A percentile compares a stretch with the other conserved stretches of the same genome.
Conservation (phyloP, 805 yeast species). For the Candida easanensis region DNA sequence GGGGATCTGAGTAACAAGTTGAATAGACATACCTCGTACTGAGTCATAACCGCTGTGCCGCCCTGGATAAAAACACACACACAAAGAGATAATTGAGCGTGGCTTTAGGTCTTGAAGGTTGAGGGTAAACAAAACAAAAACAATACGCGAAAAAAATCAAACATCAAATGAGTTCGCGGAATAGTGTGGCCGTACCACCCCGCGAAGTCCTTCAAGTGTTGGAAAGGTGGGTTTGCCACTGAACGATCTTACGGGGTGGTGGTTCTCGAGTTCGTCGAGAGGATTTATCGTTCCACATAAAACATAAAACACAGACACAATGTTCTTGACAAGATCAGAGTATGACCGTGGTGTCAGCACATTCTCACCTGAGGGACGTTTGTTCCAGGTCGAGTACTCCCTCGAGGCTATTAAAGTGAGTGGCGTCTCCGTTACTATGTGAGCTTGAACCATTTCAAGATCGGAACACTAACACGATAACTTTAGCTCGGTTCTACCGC, state of each 20-base stretch:
- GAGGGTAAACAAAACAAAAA: not conserved
- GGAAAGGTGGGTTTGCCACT: not conserved
- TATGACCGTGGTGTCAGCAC: constrained; percentile 99
- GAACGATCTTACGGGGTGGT: too few relatives aligned
- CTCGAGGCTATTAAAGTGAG: constrained; percentile 89
- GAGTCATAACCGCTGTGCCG: not conserved
- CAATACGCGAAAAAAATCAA: not conserved
- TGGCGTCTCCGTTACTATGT: not conserved
- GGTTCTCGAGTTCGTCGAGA: too few relatives aligned
- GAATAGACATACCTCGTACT: not conserved
- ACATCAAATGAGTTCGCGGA: constrained; percentile 9
- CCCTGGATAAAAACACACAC: too few relatives aligned
- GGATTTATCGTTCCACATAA: not conserved
- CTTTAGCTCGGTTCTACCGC: constrained; percentile 85
- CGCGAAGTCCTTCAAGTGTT: constrained; percentile 2
- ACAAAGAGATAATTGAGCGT: too few relatives aligned
- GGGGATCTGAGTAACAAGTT: not conserved
- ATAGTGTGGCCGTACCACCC: not conserved
- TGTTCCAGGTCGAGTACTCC: constrained; percentile 97
- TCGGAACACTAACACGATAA: too few relatives aligned
- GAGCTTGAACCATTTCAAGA: too few relatives aligned
- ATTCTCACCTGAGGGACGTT: constrained; percentile 97
- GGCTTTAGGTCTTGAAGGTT: too few relatives aligned
- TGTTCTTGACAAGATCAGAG: constrained; percentile 99
- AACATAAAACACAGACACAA: constrained; percentile 26